Evolutionary conservation across 176 grass and related monocot genomes (phyloP).

Genomic region (Musa itinerans): DNA sequence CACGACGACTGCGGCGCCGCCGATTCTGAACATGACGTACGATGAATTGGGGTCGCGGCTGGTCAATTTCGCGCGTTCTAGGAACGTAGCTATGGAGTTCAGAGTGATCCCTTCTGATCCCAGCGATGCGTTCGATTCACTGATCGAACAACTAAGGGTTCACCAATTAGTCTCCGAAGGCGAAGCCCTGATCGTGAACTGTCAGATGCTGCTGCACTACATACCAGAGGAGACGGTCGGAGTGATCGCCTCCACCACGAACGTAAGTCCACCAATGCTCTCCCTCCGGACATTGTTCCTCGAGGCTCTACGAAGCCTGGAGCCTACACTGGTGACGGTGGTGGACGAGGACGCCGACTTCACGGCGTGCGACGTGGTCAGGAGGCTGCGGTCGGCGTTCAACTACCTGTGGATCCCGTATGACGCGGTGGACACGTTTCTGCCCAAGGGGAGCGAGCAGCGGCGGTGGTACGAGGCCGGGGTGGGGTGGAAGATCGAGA

Average conservation of each 20-base stretch:
- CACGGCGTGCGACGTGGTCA: constrained; percentile 61
- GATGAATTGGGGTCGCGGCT: constrained; percentile 70
- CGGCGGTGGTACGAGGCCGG: constrained; percentile 86
- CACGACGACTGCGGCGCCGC: constrained; percentile 23
- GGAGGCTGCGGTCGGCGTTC: constrained; percentile 71
- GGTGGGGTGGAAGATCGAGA: constrained; percentile 88
- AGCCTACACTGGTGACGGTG: constrained; percentile 58
- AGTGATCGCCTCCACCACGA: constrained; percentile 22
- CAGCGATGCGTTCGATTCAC: constrained; percentile 46
- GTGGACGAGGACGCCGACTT: constrained; percentile 94
- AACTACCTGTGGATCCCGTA: constrained; percentile 97
- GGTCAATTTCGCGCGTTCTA: constrained; percentile 59
- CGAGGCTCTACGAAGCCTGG: constrained; percentile 62
- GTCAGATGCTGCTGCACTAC: constrained; percentile 86
- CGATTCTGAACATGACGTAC: constrained; percentile 59
- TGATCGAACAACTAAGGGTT: constrained; percentile 64
- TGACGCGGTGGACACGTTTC: constrained; percentile 90
- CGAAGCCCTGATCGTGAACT: constrained; percentile 84
- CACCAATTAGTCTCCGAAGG: constrained; percentile 63
- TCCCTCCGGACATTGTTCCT: constrained; percentile 77
- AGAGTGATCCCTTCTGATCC: constrained; percentile 46
- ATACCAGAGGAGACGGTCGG: constrained; percentile 85
- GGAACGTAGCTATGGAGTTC: constrained; percentile 83
- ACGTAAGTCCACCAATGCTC: constrained; percentile 8
- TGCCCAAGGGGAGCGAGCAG: constrained; percentile 78